Conservation (phyloP, 176 grass and related monocot genomes). For the Cocos nucifera region DNA sequence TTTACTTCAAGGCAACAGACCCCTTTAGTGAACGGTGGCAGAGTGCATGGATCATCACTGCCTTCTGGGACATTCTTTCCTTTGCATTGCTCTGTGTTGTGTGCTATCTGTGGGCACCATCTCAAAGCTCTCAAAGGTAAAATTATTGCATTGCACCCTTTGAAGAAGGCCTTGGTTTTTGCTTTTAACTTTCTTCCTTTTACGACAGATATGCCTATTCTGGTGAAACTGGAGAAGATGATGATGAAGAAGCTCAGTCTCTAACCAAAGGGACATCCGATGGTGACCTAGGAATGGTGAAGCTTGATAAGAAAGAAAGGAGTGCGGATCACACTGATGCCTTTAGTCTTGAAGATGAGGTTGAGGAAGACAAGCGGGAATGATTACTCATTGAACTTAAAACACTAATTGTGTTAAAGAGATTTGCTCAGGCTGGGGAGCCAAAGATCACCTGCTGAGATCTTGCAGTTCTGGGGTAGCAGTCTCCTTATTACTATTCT, state of each 20-base stretch:
- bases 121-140: constrained; percentile 94
- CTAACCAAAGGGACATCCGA: constrained; percentile 63
- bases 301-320: constrained; percentile 58
- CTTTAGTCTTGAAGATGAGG: constrained; percentile 57
- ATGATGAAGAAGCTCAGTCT: constrained; percentile 85
- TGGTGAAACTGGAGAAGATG: constrained; percentile 63
- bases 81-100: constrained; percentile 76
- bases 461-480: no score
- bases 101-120: constrained; percentile 93
- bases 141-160: background rate
- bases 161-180: no score
- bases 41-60: constrained; percentile 93
- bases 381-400: constrained; percentile 16
- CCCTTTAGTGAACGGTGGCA: constrained; percentile 98
- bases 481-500: no score
- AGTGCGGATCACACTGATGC: constrained; percentile 35
- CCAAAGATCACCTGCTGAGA: no score
- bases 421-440: no score
- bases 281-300: constrained; percentile 77
- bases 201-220: constrained; percentile 81
- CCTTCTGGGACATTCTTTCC: constrained; percentile 92
- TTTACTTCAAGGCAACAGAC: constrained; percentile 97
- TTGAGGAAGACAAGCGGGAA: constrained; percentile 86
- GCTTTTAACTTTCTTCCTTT: background rate
- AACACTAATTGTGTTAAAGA: constrained; percentile 7